A percentile compares a stretch with the other conserved stretches of the same genome.
phyloP scores from a whole-genome alignment of 1,139 yeast genomes.

The Taiozyma sp. region DNA sequence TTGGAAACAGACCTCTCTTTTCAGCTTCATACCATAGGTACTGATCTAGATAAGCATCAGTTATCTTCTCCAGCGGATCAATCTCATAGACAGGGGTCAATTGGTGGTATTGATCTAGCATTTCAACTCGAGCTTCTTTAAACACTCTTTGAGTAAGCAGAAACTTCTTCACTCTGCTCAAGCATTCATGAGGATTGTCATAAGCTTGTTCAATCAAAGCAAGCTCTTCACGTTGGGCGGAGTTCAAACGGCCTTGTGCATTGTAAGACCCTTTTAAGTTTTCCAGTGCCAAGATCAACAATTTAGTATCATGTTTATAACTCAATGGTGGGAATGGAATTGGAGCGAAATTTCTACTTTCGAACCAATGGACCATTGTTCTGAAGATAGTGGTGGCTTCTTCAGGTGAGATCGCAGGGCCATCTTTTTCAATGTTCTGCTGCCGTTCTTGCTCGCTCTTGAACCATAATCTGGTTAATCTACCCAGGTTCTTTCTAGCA shows the following conservation, averaged over 20 bases:
- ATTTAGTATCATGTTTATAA: slow-evolving; percentile 89
- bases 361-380: slow-evolving; percentile 92
- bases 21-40: slow-evolving; percentile 96
- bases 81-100: slow-evolving; percentile 81
- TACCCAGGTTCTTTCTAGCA: slow-evolving; percentile 86
- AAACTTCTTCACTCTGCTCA: slow-evolving; percentile 77
- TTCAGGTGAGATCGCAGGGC: slow-evolving; percentile 81
- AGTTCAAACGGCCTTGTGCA: slow-evolving; percentile 80
- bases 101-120: slow-evolving; percentile 89
- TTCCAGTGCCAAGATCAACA: slow-evolving; percentile 84
- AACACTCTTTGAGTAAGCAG: slow-evolving; percentile 86
- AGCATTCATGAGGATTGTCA: slow-evolving; percentile 92
- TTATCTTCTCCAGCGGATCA: slow-evolving; percentile 90
- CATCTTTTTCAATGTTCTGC: slow-evolving; percentile 70
- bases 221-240: slow-evolving; percentile 85
- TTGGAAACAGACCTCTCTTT: slow-evolving; percentile 81
- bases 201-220: slow-evolving; percentile 94
- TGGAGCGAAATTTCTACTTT: slow-evolving; percentile 74
- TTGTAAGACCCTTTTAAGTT: slow-evolving; percentile 76
- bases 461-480: slow-evolving; percentile 88
- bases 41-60: slow-evolving; percentile 95
- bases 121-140: slow-evolving; percentile 80
- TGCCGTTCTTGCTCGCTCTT: slow-evolving; percentile 92
- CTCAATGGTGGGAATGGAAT: slow-evolving; percentile 92
- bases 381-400: slow-evolving; percentile 86